Conservation (phyloP, 1,139 yeast genomes). For the Nadsonia starkeyi-henricii region DNA sequence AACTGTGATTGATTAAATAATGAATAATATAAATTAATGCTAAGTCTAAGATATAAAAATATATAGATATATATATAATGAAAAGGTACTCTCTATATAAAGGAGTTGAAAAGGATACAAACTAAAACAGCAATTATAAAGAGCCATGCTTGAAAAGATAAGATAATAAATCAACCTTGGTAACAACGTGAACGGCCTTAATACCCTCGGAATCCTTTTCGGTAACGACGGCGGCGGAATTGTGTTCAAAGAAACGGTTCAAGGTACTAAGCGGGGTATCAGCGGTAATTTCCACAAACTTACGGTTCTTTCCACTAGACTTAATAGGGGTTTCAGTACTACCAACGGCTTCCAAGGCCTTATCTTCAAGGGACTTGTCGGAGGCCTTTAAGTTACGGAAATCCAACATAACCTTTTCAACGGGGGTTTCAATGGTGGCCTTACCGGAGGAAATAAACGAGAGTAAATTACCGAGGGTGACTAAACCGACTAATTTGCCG, state of each 20-base stretch:
- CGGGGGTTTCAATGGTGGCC: slow-evolving; percentile 45
- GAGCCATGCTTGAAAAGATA: slow-evolving; percentile 34
- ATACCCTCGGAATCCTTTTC: slow-evolving; percentile 31
- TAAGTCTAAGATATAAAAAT: too few species aligned
- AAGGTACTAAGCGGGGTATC: slow-evolving; percentile 55
- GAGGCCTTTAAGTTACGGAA: slow-evolving; percentile 48
- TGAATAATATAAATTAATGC: too few species aligned
- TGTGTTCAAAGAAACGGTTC: slow-evolving; percentile 72
- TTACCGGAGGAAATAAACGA: slow-evolving; percentile 53
- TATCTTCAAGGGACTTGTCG: slow-evolving; percentile 44
- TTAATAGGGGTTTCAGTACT: slow-evolving; percentile 33
- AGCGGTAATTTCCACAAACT: slow-evolving; percentile 55
- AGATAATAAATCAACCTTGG: slow-evolving; percentile 73
- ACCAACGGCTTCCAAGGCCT: slow-evolving; percentile 10
- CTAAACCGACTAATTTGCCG: slow-evolving; percentile 61
- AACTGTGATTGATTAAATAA: neutral
- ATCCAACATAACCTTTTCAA: slow-evolving; percentile 53
- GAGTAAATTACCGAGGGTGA: slow-evolving; percentile 62
- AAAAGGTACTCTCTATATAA: too few species aligned
- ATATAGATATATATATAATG: too few species aligned
- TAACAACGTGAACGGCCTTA: slow-evolving; percentile 72
- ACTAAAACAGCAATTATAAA: neutral
- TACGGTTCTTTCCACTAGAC: slow-evolving; percentile 41
- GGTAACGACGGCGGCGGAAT: slow-evolving; percentile 76
- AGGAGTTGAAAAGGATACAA: too few species aligned